Conservation (phyloP, 176 grass and related monocot species). For the Aegilops umbellulata region DNA sequence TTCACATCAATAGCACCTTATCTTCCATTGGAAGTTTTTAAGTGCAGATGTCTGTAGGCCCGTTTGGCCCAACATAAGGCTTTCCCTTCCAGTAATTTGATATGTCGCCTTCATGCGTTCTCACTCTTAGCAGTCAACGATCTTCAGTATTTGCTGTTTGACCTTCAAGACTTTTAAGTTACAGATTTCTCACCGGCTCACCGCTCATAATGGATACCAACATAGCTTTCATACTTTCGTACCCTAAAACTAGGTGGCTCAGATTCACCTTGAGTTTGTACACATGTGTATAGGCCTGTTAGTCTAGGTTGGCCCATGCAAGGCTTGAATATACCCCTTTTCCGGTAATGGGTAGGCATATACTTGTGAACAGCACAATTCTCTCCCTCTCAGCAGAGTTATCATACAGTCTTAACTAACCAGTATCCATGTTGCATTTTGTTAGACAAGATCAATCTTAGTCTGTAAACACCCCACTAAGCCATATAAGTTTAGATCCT, state of each 20-base stretch:
- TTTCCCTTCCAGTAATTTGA: background rate
- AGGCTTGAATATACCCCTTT: background rate
- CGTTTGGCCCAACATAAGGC: background rate
- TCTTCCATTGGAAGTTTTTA: background rate
- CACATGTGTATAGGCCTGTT: background rate
- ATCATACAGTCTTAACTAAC: background rate
- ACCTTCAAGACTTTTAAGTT: background rate
- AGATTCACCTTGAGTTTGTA: background rate
- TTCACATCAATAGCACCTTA: background rate
- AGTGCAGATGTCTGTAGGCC: background rate
- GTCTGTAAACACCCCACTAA: background rate
- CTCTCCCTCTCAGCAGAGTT: background rate
- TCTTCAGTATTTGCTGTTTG: background rate
- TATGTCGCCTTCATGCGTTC: background rate
- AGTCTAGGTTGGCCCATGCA: background rate
- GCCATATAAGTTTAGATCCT: background rate
- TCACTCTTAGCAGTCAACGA: background rate
- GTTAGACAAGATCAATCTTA: background rate
- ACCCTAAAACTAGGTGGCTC: background rate
- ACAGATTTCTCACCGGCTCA: background rate
- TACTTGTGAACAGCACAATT: background rate
- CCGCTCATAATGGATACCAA: background rate
- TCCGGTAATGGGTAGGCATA: background rate
- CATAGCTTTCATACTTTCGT: background rate
- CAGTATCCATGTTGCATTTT: background rate